Conservation (phyloP, 1,139 yeast genomes). For the Pichia sp. region DNA sequence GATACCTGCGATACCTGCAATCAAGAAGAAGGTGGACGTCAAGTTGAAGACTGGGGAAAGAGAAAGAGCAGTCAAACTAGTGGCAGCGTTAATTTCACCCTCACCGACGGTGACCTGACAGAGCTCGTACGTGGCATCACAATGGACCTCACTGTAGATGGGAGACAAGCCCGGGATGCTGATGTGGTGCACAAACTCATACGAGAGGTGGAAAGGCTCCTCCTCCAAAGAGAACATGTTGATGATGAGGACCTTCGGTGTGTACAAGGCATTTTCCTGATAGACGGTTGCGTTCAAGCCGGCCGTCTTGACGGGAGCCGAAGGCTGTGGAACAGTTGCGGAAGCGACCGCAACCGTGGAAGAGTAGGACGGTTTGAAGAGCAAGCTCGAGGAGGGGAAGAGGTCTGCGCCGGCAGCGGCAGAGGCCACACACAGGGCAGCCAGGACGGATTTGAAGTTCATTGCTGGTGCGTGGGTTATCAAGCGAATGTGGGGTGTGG, state of each 20-base stretch:
- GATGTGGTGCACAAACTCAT: conserved; percentile 48
- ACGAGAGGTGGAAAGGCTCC: conserved; percentile 49
- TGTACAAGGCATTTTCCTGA: conserved; percentile 30
- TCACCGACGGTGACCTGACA: conserved; percentile 68
- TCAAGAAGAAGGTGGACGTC: conserved; percentile 54
- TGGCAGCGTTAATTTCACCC: conserved; percentile 66
- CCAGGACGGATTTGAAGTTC: conserved; percentile 11
- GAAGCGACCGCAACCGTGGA: neutral
- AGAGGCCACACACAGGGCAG: conserved; percentile 6
- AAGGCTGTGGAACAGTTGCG: conserved; percentile 6
- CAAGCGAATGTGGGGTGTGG: neutral
- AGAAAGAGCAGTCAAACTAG: conserved; percentile 52
- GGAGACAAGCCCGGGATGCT: conserved; percentile 66
- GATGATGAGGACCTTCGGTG: conserved; percentile 53
- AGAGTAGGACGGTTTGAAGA: conserved; percentile 15
- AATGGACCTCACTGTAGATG: conserved; percentile 52
- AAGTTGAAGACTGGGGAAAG: conserved; percentile 56
- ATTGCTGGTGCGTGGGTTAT: neutral
- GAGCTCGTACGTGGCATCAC: conserved; percentile 49
- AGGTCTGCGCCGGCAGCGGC: conserved; percentile 4
- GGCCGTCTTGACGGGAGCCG: conserved; percentile 24
- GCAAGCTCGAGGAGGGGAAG: conserved; percentile 12
- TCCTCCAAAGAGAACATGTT: conserved; percentile 56
- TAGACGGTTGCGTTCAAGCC: conserved; percentile 26
- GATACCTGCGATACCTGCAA: conserved; percentile 69